These are phyloP conservation scores for Pichia cactophila DNA, from an alignment of 1,139 yeast genomes.

Conservation along the genomic window DNA sequence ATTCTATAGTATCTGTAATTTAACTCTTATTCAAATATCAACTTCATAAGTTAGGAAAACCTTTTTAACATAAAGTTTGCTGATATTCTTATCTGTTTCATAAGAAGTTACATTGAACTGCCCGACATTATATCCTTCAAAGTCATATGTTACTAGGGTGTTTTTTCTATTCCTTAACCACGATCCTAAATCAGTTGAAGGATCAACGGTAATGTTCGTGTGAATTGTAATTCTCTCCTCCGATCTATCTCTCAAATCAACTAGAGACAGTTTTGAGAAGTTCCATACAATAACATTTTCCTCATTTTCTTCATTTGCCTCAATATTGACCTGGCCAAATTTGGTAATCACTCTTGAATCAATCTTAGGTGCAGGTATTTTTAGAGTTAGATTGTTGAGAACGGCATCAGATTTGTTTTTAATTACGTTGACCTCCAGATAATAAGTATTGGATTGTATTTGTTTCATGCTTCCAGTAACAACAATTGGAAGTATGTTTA, in stretches of 20 bases:
- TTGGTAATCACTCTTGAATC: background rate
- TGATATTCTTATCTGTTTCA: background rate
- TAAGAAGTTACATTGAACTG: background rate
- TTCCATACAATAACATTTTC: background rate
- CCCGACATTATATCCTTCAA: conserved; percentile 1
- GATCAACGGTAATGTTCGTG: background rate
- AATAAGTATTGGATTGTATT: conserved; percentile 1
- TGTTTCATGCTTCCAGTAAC: conserved; percentile 26
- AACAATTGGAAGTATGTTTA: conserved; percentile 59
- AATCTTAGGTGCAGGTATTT: conserved; percentile 6
- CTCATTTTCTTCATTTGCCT: background rate
- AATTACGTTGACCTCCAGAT: background rate
- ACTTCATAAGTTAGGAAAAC: background rate
- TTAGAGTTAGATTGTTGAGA: conserved; percentile 1
- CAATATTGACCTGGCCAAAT: background rate
- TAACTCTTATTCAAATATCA: background rate
- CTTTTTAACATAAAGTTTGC: background rate
- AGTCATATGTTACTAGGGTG: background rate
- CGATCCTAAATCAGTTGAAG: background rate
- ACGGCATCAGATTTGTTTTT: background rate
- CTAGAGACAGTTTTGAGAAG: background rate
- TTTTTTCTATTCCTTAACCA: conserved; percentile 1
- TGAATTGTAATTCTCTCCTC: background rate
- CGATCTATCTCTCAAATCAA: background rate
- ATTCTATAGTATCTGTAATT: background rate